phyloP scores from a whole-genome alignment of 805 yeast genomes.

The Ogataea methanolica region DNA sequence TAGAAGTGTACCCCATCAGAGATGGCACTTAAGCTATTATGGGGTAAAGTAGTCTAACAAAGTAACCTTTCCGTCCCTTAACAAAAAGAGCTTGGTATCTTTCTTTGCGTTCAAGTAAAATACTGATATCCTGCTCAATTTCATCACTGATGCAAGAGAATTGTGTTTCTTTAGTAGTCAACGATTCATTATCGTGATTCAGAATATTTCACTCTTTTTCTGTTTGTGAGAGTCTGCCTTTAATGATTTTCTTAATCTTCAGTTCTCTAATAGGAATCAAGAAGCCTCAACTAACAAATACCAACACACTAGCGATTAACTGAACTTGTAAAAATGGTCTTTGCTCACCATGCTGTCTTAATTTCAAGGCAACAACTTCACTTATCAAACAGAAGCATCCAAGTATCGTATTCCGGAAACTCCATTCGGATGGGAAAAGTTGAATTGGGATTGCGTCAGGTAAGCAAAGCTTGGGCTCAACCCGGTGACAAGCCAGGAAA shows the following conservation, averaged over 20 bases:
- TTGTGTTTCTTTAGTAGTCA: background rate
- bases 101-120: conserved; percentile 4
- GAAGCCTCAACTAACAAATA: conserved; percentile 38
- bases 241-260: conserved; percentile 38
- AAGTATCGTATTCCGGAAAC: conserved; percentile 21
- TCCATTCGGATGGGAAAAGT: conserved; percentile 28
- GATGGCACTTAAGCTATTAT: conserved; percentile 13
- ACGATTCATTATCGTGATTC: background rate
- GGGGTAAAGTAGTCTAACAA: conserved; percentile 19
- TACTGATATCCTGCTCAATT: background rate
- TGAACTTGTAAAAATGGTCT: conserved; percentile 56
- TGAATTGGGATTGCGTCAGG: conserved; percentile 26
- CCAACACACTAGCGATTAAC: conserved; percentile 52
- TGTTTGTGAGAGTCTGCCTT: conserved; percentile 10
- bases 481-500: conserved; percentile 46
- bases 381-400: conserved; percentile 26
- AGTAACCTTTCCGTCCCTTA: conserved; percentile 11
- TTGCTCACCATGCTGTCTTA: conserved; percentile 14
- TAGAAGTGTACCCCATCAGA: background rate
- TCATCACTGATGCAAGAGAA: background rate
- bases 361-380: conserved; percentile 27
- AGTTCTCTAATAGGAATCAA: conserved; percentile 45
- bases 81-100: conserved; percentile 15
- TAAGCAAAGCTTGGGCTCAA: conserved; percentile 31
- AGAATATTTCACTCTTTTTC: conserved; percentile 1